phyloP scores from a whole-genome alignment of 2,329 filamentous ascomycete species.

The Cercospora beticola region DNA sequence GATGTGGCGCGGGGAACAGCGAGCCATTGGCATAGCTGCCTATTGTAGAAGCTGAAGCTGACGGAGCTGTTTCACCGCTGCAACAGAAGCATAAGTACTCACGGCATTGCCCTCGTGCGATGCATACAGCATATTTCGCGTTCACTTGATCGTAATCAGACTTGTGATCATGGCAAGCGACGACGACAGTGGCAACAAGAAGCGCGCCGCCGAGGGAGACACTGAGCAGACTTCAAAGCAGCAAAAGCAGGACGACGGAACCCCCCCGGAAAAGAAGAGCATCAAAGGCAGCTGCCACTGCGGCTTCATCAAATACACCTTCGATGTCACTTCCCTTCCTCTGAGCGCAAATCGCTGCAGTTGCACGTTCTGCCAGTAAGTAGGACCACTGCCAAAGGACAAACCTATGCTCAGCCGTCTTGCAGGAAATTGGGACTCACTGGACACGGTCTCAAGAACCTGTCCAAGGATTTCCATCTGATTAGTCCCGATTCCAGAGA shows the following conservation, averaged over 20 bases:
- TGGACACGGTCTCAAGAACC: neutral
- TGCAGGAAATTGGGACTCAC: neutral
- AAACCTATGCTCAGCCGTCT: neutral
- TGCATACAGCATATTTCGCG: neutral
- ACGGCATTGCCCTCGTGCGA: neutral
- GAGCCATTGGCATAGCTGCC: neutral
- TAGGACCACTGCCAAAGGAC: neutral
- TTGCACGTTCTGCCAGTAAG: conserved; percentile 16
- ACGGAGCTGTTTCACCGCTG: neutral
- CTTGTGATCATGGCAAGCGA: neutral
- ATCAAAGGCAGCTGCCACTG: conserved; percentile 17
- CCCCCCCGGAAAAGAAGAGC: neutral
- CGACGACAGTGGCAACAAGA: neutral
- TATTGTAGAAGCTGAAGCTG: neutral
- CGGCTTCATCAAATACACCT: conserved; percentile 13
- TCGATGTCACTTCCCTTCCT: neutral
- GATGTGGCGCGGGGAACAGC: neutral
- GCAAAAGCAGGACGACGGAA: conserved; percentile 1
- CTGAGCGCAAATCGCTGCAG: conserved; percentile 16
- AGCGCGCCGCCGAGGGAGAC: neutral
- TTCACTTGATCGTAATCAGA: neutral
- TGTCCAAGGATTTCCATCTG: conserved; percentile 4
- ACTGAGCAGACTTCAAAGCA: neutral
- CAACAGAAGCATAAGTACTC: neutral
- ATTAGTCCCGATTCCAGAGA: conserved; percentile 3